These are phyloP conservation scores for Globisporangium nunn DNA, from an alignment of 352 stramenopile species.

Conservation along the genomic window DNA sequence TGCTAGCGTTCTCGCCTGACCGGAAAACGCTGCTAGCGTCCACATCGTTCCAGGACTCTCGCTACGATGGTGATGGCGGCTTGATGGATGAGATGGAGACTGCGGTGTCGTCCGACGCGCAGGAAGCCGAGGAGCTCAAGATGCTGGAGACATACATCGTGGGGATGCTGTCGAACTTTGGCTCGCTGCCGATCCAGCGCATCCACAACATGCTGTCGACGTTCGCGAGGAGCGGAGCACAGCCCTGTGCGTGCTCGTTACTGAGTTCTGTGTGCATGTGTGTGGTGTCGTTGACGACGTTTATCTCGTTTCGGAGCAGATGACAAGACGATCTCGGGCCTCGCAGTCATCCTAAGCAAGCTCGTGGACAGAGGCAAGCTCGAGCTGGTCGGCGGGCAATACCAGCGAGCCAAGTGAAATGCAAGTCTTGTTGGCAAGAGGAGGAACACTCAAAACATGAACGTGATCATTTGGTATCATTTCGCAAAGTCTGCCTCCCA, in stretches of 20 bases:
- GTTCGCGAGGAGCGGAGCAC: constrained; percentile 63
- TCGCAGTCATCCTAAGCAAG: constrained; percentile 59
- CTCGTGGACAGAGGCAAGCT: constrained; percentile 66
- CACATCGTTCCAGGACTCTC: constrained; percentile 36
- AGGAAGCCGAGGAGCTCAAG: constrained; percentile 89
- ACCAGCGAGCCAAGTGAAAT: constrained; percentile 24
- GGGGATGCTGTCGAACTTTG: constrained; percentile 94
- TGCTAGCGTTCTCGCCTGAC: constrained; percentile 39
- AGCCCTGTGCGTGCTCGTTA: constrained; percentile 49
- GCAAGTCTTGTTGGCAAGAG: too few relatives aligned
- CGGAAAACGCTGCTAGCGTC: constrained; percentile 37
- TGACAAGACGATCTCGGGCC: constrained; percentile 74
- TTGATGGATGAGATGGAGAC: constrained; percentile 59
- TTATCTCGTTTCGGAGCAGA: constrained; percentile 31
- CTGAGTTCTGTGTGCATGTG: neutral
- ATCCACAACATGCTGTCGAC: constrained; percentile 95
- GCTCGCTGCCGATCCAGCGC: constrained; percentile 84
- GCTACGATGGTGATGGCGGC: constrained; percentile 24
- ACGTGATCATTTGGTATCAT: too few relatives aligned
- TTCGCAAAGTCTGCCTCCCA: too few relatives aligned
- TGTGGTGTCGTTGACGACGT: neutral
- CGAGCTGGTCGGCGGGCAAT: constrained; percentile 58
- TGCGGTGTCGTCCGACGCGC: constrained; percentile 84
- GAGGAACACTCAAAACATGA: too few relatives aligned
- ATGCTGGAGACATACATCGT: constrained; percentile 93